A percentile compares a stretch with the other conserved stretches of the same genome.
Conservation (phyloP, 805 yeast genomes). For the Candida orba region DNA sequence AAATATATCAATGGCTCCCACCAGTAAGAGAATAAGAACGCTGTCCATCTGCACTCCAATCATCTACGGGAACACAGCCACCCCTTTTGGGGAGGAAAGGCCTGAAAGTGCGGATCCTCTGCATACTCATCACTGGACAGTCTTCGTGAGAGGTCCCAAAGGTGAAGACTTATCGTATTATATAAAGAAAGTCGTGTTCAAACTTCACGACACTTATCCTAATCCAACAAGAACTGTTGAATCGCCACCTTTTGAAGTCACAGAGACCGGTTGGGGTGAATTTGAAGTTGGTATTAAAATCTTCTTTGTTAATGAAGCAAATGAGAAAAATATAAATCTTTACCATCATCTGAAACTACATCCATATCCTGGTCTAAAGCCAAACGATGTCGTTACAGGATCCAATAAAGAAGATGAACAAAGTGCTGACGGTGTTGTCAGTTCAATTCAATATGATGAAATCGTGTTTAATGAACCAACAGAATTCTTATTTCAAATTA, state of each 20-base stretch:
- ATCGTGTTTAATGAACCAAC: conserved; percentile 94
- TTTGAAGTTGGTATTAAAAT: conserved; percentile 87
- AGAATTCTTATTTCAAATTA: conserved; percentile 71
- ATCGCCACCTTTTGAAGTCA: conserved; percentile 86
- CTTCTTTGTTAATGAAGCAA: conserved; percentile 78
- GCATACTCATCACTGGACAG: conserved; percentile 95
- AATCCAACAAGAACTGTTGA: conserved; percentile 84
- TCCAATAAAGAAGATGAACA: conserved; percentile 21
- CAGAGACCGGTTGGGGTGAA: conserved; percentile 99
- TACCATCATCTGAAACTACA: conserved; percentile 89
- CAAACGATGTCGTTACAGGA: conserved; percentile 10
- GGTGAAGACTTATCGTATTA: conserved; percentile 75
- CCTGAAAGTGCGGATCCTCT: conserved; percentile 68
- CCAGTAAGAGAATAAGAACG: conserved; percentile 30
- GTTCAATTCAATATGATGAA: conserved; percentile 74
- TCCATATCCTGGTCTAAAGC: conserved; percentile 51
- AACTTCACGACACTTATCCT: conserved; percentile 89
- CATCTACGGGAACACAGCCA: conserved; percentile 74
- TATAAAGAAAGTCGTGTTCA: conserved; percentile 87
- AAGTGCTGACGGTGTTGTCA: conserved; percentile 34
- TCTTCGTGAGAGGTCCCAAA: conserved; percentile 75
- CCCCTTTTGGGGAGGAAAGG: conserved; percentile 50
- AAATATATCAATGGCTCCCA: conserved; percentile 8
- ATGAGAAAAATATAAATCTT: conserved; percentile 78
- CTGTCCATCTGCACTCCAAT: conserved; percentile 73